Evolutionary conservation across 495 filamentous ascomycete species (phyloP), one percentile per base, ranked within the genome.

Genomic region (Sporormia fimetaria): DNA sequence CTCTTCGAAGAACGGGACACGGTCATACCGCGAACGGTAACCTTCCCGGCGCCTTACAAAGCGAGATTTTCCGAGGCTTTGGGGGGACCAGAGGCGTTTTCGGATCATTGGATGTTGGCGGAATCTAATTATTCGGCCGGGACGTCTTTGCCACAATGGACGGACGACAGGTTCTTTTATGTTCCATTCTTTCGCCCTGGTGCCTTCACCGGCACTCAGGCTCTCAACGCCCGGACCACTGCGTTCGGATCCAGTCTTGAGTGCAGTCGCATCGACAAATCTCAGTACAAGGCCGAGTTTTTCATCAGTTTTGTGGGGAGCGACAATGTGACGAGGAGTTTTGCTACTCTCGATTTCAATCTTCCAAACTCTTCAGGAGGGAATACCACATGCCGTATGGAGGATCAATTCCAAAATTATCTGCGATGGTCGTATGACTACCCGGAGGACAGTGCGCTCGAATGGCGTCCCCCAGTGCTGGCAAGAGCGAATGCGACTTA

Each of bases 131-230:
- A 61, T 1, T 57, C 55, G 8, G 26, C 54, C 1, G 40, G 33
- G 0, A 52, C 57, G 2, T 27, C 38, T 4, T 47, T 68, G 8
- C 58, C 65, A 12, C 32, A 60, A 4, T 67, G 67, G 67, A 52
- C 54, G 2, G 45, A 62, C 8, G 17, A 37, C 0, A 29, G 52
- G 0, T 48, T 37, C 21, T 56, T 56, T 8, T 70, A 62, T 24
- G 20, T 63, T 0, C 65, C 67, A 2, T 61, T 67, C 32, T 28
- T 18, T 16, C 8, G 24, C 3, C 14, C 22, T 27, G 15, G n/a
- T n/a, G n/a, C n/a, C n/a, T n/a, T n/a, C n/a, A n/a, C 9, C 3
- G 16, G 12, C 15, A 12, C 17, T 21, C 23, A 28, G 14, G 21
- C 33, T 6, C 7, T 55, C 11, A 43, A 31, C 21, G 55, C 40